Evolutionary conservation across 164 flowering plant species (phyloP).

Genomic region (Tinospora cordifolia): DNA sequence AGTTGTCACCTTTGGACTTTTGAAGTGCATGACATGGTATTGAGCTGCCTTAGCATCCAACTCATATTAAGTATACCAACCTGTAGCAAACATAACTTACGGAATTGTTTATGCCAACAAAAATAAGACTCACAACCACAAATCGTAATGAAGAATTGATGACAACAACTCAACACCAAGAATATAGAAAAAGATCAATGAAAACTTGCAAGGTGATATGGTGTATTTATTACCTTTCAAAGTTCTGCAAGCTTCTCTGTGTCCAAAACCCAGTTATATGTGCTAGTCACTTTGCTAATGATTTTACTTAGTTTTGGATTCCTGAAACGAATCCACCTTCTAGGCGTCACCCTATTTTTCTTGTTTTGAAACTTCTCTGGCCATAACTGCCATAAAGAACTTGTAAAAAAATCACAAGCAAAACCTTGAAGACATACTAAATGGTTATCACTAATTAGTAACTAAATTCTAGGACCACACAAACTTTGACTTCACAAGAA

Average conservation of each 20-base stretch:
- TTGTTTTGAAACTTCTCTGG: conserved; percentile 92
- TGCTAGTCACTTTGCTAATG: conserved; percentile 65
- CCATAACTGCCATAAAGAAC: conserved; percentile 62
- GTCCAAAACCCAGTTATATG: conserved; percentile 71
- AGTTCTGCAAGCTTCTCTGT: conserved; percentile 71
- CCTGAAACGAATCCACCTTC: conserved; percentile 91
- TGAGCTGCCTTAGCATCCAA: not conserved
- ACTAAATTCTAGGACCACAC: not conserved
- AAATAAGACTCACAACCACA: not conserved
- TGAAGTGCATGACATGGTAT: not conserved
- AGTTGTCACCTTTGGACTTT: not conserved
- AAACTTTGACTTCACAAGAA: not conserved
- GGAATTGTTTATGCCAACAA: not conserved
- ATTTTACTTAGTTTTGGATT: conserved; percentile 70
- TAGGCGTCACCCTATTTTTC: conserved; percentile 94
- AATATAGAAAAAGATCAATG: conserved; percentile 1
- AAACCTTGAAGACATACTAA: not conserved
- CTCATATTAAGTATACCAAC: not conserved
- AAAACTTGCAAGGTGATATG: conserved; percentile 1
- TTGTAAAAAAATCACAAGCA: conserved; percentile 1
- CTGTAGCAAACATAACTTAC: not conserved
- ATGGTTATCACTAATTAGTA: not conserved
- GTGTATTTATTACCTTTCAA: conserved; percentile 51
- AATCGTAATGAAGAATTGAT: not conserved
- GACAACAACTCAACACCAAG: not conserved